Conservation (phyloP, 495 filamentous ascomycete genomes). For the Xylaria nigripes region DNA sequence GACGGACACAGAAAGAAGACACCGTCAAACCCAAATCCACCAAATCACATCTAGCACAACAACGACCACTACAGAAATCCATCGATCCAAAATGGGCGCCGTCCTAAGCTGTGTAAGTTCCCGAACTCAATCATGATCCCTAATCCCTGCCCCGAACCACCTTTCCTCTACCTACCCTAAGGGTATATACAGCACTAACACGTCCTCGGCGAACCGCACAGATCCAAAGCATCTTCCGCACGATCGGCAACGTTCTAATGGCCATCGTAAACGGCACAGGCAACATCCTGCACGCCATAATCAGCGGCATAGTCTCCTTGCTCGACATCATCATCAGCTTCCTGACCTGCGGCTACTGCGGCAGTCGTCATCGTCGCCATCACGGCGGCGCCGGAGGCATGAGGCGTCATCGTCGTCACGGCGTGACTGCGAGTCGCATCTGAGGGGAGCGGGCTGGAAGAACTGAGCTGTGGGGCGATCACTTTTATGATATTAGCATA, state of each 20-base stretch:
- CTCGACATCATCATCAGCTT: slow-evolving; percentile 80
- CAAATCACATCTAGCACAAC: slow-evolving; percentile 10
- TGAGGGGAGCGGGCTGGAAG: neutral
- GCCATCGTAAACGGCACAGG: slow-evolving; percentile 76
- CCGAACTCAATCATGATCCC: neutral
- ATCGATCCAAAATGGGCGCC: slow-evolving; percentile 71
- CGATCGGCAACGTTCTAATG: slow-evolving; percentile 79
- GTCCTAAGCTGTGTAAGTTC: slow-evolving; percentile 88
- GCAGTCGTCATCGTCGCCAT: slow-evolving; percentile 21
- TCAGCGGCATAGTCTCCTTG: slow-evolving; percentile 68
- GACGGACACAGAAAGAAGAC: slow-evolving; percentile 7
- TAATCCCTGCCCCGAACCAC: neutral
- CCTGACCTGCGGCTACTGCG: slow-evolving; percentile 65
- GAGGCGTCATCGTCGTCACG: slow-evolving; percentile 19
- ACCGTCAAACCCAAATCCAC: slow-evolving; percentile 12
- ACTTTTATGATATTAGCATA: too few species aligned
- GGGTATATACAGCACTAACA: neutral
- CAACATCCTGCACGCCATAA: slow-evolving; percentile 64
- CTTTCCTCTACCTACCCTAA: neutral
- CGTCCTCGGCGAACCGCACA: slow-evolving; percentile 28
- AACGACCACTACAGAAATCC: slow-evolving; percentile 13
- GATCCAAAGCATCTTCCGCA: slow-evolving; percentile 70
- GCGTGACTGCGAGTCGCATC: slow-evolving; percentile 22
- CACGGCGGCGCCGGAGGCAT: neutral
- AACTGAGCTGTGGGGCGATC: too few species aligned